Evolutionary conservation across 1,139 yeast genomes (phyloP).

Genomic region (Taiozyma onychis): DNA sequence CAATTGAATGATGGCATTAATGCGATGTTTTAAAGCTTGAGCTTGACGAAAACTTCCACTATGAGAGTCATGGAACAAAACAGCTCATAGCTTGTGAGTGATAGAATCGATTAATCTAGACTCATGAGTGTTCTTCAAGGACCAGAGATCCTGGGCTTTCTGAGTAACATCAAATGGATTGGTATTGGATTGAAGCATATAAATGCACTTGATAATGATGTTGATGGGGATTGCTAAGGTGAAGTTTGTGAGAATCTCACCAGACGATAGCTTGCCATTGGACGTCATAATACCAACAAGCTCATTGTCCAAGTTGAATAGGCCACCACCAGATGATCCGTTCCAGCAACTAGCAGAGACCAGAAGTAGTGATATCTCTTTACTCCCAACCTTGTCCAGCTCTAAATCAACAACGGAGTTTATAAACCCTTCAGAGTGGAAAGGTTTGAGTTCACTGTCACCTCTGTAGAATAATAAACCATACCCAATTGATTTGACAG

Average conservation of each 20-base stretch:
- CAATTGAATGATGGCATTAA: background rate
- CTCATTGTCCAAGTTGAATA: slow-evolving; percentile 33
- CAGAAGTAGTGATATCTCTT: slow-evolving; percentile 36
- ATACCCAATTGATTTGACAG: slow-evolving; percentile 47
- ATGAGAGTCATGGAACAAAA: background rate
- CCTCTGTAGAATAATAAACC: slow-evolving; percentile 41
- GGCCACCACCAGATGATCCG: slow-evolving; percentile 73
- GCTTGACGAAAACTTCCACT: background rate
- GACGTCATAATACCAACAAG: slow-evolving; percentile 59
- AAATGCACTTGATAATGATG: slow-evolving; percentile 18
- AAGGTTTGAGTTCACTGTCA: slow-evolving; percentile 9
- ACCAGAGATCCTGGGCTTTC: slow-evolving; percentile 17
- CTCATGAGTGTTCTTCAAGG: slow-evolving; percentile 15
- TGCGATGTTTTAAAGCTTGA: background rate
- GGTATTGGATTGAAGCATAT: slow-evolving; percentile 12
- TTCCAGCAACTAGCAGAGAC: slow-evolving; percentile 68
- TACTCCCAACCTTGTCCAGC: slow-evolving; percentile 30
- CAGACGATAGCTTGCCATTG: slow-evolving; percentile 42
- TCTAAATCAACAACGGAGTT: slow-evolving; percentile 23
- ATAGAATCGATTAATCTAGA: background rate
- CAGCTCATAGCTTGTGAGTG: slow-evolving; percentile 6
- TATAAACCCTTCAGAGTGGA: slow-evolving; percentile 22
- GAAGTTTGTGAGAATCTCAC: slow-evolving; percentile 39
- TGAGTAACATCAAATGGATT: slow-evolving; percentile 12
- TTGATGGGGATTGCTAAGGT: slow-evolving; percentile 39